Conservation (phyloP, 768 basidiomycete species). For the Pleurotus ostreatus region DNA sequence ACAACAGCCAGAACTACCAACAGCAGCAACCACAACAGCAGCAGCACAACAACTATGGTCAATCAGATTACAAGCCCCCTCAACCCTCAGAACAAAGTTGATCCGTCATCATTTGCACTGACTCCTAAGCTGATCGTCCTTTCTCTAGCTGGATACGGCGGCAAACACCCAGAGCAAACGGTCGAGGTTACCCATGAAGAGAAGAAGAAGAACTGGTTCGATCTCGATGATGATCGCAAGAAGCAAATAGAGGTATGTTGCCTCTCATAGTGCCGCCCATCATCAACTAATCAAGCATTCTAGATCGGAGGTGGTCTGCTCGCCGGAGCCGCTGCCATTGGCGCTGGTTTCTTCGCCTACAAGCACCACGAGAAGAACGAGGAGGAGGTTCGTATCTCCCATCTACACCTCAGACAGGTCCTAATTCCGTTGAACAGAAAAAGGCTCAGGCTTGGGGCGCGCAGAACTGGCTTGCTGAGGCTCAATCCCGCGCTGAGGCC, state of each 20-base stretch:
- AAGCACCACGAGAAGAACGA: conserved; percentile 53
- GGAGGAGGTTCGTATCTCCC: conserved; percentile 42
- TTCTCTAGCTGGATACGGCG: conserved; percentile 8
- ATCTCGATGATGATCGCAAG: conserved; percentile 52
- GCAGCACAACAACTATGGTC: conserved; percentile 23
- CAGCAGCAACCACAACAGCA: conserved; percentile 24
- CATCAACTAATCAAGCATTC: conserved; percentile 1
- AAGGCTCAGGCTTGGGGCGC: conserved; percentile 46
- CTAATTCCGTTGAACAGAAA: not conserved
- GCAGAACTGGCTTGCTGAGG: conserved; percentile 53
- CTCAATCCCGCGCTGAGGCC: conserved; percentile 46
- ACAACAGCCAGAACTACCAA: conserved; percentile 20
- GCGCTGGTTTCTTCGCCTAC: conserved; percentile 46
- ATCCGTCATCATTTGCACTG: not conserved
- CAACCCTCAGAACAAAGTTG: conserved; percentile 11
- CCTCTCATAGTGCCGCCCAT: not conserved
- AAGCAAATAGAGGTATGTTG: conserved; percentile 49
- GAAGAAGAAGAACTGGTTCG: conserved; percentile 52
- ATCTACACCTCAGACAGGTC: not conserved
- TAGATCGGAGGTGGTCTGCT: conserved; percentile 65
- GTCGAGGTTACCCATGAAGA: conserved; percentile 35
- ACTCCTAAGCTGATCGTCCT: not conserved
- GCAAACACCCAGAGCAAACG: conserved; percentile 17
- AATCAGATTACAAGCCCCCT: conserved; percentile 16
- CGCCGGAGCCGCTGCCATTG: conserved; percentile 49